Conservation (phyloP, 192 early-diverging fungal genomes). For the Diversispora epigaea region DNA sequence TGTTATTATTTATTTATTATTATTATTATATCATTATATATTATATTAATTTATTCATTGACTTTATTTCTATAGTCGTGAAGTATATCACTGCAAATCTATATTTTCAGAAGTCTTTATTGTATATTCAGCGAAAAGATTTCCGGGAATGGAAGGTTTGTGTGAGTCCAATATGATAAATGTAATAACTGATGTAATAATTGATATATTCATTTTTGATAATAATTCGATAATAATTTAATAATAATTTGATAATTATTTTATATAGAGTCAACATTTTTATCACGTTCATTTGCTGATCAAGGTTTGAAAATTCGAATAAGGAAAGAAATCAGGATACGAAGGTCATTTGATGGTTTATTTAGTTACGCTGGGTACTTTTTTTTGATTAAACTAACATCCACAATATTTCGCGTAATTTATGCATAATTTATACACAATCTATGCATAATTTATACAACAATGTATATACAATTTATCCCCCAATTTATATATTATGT, state of each 20-base stretch:
- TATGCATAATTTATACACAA: no score
- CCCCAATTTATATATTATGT: background rate
- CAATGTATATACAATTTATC: no score
- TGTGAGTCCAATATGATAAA: no score
- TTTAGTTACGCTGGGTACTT: background rate
- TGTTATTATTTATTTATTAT: background rate
- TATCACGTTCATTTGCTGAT: conserved; percentile 92
- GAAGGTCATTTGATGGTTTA: conserved; percentile 35
- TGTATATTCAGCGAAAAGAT: conserved; percentile 93
- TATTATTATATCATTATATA: conserved; percentile 1
- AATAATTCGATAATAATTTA: no score
- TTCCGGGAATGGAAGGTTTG: conserved; percentile 89
- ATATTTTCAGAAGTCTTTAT: conserved; percentile 82
- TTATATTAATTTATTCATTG: background rate
- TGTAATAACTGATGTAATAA: no score
- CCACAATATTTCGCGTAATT: no score
- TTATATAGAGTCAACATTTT: conserved; percentile 72
- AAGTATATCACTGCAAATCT: conserved; percentile 88
- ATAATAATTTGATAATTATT: background rate
- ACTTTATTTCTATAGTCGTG: conserved; percentile 40
- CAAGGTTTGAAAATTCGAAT: conserved; percentile 95
- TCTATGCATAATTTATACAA: background rate
- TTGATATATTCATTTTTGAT: no score
- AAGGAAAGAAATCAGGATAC: conserved; percentile 75
- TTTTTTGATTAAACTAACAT: no score